Evolutionary conservation across 2,329 filamentous ascomycete species (phyloP), one percentile per base, ranked within the genome.

Genomic region (Paracamarosporium sp.): DNA sequence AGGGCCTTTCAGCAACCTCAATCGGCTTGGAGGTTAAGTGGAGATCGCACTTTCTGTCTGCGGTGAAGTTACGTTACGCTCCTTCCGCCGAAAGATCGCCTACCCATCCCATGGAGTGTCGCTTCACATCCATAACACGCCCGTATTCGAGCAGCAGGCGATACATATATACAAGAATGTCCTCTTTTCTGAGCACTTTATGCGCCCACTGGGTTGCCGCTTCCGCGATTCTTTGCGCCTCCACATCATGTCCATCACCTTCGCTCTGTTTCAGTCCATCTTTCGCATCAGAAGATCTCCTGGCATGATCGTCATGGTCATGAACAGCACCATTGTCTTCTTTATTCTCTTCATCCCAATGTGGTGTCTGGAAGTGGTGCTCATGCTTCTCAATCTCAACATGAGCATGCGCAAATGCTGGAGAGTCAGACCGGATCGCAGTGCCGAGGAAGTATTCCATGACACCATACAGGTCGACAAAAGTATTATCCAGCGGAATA

Each of bases 401-500:
- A 25, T 57, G 53, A 4, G 62, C 59, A 48, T 64, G 62, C n/a
- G 57, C 30, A 25, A 62, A 62, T 28, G 53, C 48, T 27, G 30
- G 31, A 13, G 54, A 25, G 38, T 35, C 44, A 33, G 38, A 43
- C 1, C 17, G 31, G 24, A 61, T 12, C 87, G 87, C 5, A 89
- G 61, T 53, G 15, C 89, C 89, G 3, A 91, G 66, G 67, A 93
- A 92, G 69, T 91, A 93, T 90, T 90, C 86, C 82, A 92, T 83
- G 52, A 92, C 87, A 41, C 85, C 87, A 60, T 88, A 93, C 66
- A 90, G 83, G 64, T 93, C 91, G 33, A 85, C 79, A 67, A 88
- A 93, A 1, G 87, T 85, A 68, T 86, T 90, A 70, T 93, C 89
- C 84, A 94, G 88, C 15, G 91, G 91, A 1, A 93, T 88, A 66